phyloP scores from a whole-genome alignment of 257 asterid genomes.

The Eucommia ulmoides region DNA sequence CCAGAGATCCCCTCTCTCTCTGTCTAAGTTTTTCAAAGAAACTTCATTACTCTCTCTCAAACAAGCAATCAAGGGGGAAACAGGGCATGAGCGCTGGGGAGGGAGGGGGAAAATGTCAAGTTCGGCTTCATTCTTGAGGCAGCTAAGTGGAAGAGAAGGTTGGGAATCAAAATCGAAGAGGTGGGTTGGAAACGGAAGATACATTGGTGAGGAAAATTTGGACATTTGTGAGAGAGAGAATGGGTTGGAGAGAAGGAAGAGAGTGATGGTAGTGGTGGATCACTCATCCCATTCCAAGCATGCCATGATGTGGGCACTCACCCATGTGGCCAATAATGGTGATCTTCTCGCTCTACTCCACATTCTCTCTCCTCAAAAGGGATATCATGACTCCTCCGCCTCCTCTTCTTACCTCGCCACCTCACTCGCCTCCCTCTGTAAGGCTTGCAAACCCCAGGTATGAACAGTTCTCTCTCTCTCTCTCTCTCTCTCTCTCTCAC shows the following conservation, averaged over 20 bases:
- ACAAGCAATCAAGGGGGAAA: too few species aligned
- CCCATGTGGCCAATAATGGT: slow-evolving; percentile 69
- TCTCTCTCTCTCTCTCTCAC: not conserved
- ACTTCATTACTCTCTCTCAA: too few species aligned
- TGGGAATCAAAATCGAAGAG: slow-evolving; percentile 55
- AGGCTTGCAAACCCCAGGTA: slow-evolving; percentile 87
- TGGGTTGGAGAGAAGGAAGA: slow-evolving; percentile 46
- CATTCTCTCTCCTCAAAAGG: slow-evolving; percentile 33
- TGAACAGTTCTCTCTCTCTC: not conserved
- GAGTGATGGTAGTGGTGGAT: slow-evolving; percentile 94
- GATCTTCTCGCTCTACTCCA: slow-evolving; percentile 77
- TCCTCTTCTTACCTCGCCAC: slow-evolving; percentile 42
- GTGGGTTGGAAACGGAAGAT: slow-evolving; percentile 28
- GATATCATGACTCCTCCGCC: slow-evolving; percentile 14
- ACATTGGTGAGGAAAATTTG: slow-evolving; percentile 20
- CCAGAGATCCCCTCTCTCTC: too few species aligned
- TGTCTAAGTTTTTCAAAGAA: too few species aligned
- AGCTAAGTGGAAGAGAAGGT: slow-evolving; percentile 63
- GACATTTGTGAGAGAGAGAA: slow-evolving; percentile 11
- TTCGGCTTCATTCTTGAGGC: slow-evolving; percentile 58
- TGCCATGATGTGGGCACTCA: slow-evolving; percentile 96
- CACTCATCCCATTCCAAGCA: slow-evolving; percentile 50
- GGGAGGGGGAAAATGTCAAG: slow-evolving; percentile 28
- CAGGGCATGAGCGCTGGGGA: too few species aligned
- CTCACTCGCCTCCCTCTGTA: slow-evolving; percentile 73